These are phyloP conservation scores for Eremomyces bilateralis DNA, from an alignment of 495 filamentous ascomycete species.

Conservation along the genomic window DNA sequence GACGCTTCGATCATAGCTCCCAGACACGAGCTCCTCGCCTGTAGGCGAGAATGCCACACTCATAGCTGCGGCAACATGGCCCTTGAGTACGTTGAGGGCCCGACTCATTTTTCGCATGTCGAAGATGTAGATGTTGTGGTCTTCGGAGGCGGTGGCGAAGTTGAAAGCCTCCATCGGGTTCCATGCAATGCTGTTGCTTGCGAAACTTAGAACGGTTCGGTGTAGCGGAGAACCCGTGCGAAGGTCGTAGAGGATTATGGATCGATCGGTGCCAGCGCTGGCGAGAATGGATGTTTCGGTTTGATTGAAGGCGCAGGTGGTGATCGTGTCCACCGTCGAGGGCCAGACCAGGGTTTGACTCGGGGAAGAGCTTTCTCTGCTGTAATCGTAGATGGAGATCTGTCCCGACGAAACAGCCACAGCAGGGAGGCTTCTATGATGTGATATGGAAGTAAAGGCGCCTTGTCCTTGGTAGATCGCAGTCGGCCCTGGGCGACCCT, in stretches of 20 bases:
- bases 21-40: slow-evolving; percentile 79
- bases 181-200: slow-evolving; percentile 73
- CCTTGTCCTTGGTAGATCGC: slow-evolving; percentile 64
- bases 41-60: slow-evolving; percentile 90
- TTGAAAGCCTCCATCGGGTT: slow-evolving; percentile 95
- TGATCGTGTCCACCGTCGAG: slow-evolving; percentile 79
- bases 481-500: slow-evolving; percentile 36
- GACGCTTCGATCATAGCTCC: slow-evolving; percentile 65
- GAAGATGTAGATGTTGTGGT: slow-evolving; percentile 63
- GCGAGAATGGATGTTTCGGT: slow-evolving; percentile 78
- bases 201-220: slow-evolving; percentile 56
- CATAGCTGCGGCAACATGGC: slow-evolving; percentile 93
- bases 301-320: slow-evolving; percentile 73
- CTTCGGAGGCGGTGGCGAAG: slow-evolving; percentile 62
- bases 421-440: slow-evolving; percentile 47
- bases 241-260: slow-evolving; percentile 71
- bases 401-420: slow-evolving; percentile 55
- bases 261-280: slow-evolving; percentile 63
- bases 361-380: slow-evolving; percentile 45
- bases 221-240: slow-evolving; percentile 67
- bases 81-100: slow-evolving; percentile 79
- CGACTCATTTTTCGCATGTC: slow-evolving; percentile 72
- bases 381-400: slow-evolving; percentile 74
- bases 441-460: slow-evolving; percentile 66
- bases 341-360: slow-evolving; percentile 73